phyloP scores from a whole-genome alignment of 306 rosid genomes.

The Castanea mollissima region DNA sequence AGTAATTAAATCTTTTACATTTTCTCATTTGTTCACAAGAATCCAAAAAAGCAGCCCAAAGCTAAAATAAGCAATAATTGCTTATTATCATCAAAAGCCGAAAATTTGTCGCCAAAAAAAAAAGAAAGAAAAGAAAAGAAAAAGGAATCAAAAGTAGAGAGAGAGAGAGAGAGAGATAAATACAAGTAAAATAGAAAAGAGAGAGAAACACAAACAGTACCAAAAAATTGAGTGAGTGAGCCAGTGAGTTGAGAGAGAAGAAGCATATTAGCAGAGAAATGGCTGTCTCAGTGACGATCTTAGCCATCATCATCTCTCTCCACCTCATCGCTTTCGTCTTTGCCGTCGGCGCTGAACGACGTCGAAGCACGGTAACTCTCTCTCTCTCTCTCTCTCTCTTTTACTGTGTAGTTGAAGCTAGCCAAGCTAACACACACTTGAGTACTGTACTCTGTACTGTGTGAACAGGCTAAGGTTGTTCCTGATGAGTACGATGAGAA shows the following conservation, averaged over 20 bases:
- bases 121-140: not conserved
- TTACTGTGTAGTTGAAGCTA: not conserved
- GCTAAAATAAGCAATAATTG: not conserved
- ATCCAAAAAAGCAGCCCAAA: not conserved
- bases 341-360: slow-evolving; percentile 90
- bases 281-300: slow-evolving; percentile 61
- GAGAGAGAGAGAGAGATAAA: too few species aligned
- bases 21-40: not conserved
- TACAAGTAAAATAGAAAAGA: not conserved
- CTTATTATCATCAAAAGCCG: slow-evolving; percentile 18
- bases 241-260: not conserved
- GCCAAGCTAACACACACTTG: not conserved
- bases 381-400: not conserved
- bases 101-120: not conserved
- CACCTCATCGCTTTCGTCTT: slow-evolving; percentile 85
- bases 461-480: slow-evolving; percentile 52
- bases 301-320: slow-evolving; percentile 57
- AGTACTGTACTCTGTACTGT: not conserved
- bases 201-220: not conserved
- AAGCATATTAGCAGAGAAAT: slow-evolving; percentile 28
- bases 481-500: slow-evolving; percentile 75
- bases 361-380: slow-evolving; percentile 63
- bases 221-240: slow-evolving; percentile 3
- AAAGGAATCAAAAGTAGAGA: not conserved
- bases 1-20: fast-evolving